phyloP scores from a whole-genome alignment of 73 alveolate genomes.

The Breviolum minutum region DNA sequence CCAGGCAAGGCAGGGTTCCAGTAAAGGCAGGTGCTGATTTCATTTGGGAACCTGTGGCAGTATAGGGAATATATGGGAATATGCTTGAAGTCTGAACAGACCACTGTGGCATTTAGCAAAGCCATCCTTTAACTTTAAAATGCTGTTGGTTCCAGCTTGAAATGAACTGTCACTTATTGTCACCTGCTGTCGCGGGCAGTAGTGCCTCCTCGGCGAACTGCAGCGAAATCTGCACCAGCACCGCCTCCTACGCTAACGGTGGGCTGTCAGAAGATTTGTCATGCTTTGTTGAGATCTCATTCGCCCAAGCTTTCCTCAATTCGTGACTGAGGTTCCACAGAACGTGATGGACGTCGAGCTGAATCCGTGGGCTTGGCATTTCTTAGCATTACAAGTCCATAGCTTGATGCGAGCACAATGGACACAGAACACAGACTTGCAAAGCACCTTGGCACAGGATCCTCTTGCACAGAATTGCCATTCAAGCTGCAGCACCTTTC shows the following conservation, averaged over 20 bases:
- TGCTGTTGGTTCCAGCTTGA: too few relatives aligned
- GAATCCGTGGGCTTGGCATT: background rate
- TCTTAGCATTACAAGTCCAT: background rate
- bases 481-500: too few relatives aligned
- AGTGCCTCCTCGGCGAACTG: constrained; percentile 68
- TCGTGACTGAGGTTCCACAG: background rate
- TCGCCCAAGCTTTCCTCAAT: background rate
- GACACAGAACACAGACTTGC: too few relatives aligned
- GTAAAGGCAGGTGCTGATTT: background rate
- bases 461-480: too few relatives aligned
- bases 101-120: background rate
- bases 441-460: background rate
- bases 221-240: constrained; percentile 62
- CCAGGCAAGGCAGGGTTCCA: background rate
- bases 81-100: background rate
- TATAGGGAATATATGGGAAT: background rate
- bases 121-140: background rate
- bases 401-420: too few relatives aligned
- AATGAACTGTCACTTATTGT: too few relatives aligned
- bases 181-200: background rate
- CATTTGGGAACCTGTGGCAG: too few relatives aligned
- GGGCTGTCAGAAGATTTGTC: background rate
- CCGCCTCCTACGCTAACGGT: constrained; percentile 45
- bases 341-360: constrained; percentile 22
- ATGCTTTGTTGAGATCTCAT: background rate